phyloP scores from a whole-genome alignment of 2,329 filamentous ascomycete genomes.

The Colletotrichum cordylinicola region DNA sequence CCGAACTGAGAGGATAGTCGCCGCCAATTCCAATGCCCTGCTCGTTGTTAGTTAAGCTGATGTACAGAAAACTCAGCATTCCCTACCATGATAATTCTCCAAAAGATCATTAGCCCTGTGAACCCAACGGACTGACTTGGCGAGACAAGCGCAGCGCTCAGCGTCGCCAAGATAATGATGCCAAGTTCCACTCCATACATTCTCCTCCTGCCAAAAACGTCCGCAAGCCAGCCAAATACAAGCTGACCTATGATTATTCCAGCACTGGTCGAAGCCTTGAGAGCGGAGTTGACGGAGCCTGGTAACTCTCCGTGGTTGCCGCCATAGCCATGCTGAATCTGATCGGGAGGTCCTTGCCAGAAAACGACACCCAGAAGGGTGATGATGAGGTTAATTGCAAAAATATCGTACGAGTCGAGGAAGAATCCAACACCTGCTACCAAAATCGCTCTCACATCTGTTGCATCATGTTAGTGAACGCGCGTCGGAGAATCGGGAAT shows the following conservation, averaged over 20 bases:
- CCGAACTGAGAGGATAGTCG: slow-evolving; percentile 80
- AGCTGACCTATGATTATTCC: slow-evolving; percentile 82
- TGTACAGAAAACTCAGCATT: background rate
- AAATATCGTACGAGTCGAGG: slow-evolving; percentile 82
- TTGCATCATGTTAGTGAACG: background rate
- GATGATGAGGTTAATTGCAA: slow-evolving; percentile 78
- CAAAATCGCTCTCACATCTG: slow-evolving; percentile 72
- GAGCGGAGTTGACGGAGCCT: slow-evolving; percentile 69
- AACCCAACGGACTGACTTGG: slow-evolving; percentile 65
- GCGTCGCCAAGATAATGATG: slow-evolving; percentile 73
- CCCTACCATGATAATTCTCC: slow-evolving; percentile 74
- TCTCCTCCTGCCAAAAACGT: slow-evolving; percentile 75
- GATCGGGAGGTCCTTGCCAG: slow-evolving; percentile 57
- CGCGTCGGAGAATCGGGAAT: slow-evolving; percentile 7
- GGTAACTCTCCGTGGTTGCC: slow-evolving; percentile 64
- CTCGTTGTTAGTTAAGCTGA: background rate
- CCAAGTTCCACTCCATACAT: slow-evolving; percentile 84
- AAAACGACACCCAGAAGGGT: slow-evolving; percentile 78
- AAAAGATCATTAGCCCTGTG: slow-evolving; percentile 71
- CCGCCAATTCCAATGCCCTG: slow-evolving; percentile 78
- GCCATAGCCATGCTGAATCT: slow-evolving; percentile 50
- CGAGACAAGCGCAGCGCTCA: slow-evolving; percentile 69
- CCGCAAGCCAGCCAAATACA: slow-evolving; percentile 78
- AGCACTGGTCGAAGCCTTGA: slow-evolving; percentile 82
- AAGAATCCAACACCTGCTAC: slow-evolving; percentile 87